Evolutionary conservation across 768 basidiomycete genomes (phyloP), one percentile per base, ranked within the genome.

Genomic region (Pisolithus microcarpus): DNA sequence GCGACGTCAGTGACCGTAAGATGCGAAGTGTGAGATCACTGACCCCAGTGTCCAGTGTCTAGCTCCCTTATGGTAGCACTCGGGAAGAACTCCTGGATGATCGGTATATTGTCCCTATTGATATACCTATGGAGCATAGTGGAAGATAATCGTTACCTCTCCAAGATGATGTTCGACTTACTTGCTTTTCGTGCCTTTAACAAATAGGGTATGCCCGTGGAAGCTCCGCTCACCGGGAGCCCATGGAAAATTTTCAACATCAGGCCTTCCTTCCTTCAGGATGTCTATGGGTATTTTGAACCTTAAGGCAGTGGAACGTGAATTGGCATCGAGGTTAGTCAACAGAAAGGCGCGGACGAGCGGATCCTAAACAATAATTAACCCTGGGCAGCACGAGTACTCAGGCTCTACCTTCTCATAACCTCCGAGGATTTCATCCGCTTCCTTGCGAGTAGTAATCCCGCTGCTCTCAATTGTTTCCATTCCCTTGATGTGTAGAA

Each of bases 21-120:
- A 18, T 43, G 37, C 19, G 15, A 26, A 31, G 10, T 24, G 24
- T 9, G 1, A 13, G 28, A 7, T 37, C 7, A 66, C 81, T 55
- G 62, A 89, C 88, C 86, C 93, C 93, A 97, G 66, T 97, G 93
- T 1, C 84, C 82, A 0, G 91, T 72, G 52, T 91, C 83, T 24
- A 95, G 66, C 23, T 67, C 74, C 60, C 82, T 77, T 8, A 94
- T 59, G 9, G 57, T 61, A 72, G 80, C 77, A 36, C 75, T 69
- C 0, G 92, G 91, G 70, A 95, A 96, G 66, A 89, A 90, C 26
- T 73, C 62, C 52, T 78, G 63, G 38, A 84, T 77, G 6, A 77
- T 56, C 0, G 80, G 78, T 7, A 82, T 66, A 60, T 93, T 91
- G 49, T 79, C 73, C 23, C 74, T 68, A 56, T 91, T 92, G 62